Evolutionary conservation across 306 rosid genomes (phyloP).

Genomic region (Ammopiptanthus mongolicus): DNA sequence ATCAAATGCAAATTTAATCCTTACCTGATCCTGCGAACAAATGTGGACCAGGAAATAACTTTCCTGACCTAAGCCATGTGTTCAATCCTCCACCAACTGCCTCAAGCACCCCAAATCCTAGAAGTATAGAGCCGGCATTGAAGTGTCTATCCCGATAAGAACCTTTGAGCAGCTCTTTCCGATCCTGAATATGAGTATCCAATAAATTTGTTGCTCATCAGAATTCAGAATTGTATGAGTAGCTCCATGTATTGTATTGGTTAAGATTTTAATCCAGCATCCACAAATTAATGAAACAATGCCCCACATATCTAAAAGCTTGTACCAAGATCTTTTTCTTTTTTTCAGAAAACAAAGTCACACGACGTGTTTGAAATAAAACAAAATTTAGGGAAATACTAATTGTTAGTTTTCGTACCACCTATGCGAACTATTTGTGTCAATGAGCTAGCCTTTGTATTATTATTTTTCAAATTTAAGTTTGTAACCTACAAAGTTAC

Average conservation of each 20-base stretch:
- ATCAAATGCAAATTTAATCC: background rate
- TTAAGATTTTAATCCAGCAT: background rate
- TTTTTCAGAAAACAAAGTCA: no score
- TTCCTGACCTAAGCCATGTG: conserved; percentile 74
- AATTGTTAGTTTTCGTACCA: no score
- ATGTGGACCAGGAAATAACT: conserved; percentile 89
- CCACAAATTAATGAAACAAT: background rate
- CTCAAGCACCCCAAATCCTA: conserved; percentile 78
- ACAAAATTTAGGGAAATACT: no score
- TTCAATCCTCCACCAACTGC: conserved; percentile 68
- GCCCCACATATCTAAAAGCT: background rate
- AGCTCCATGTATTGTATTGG: background rate
- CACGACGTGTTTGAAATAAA: no score
- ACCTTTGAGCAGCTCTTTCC: conserved; percentile 83
- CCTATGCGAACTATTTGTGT: no score
- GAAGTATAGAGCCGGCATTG: conserved; percentile 73
- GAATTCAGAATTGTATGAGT: background rate
- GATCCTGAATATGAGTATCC: conserved; percentile 50
- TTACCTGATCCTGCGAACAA: conserved; percentile 80
- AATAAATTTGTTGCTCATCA: conserved; percentile 4
- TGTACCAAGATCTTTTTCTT: no score
- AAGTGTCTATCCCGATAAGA: conserved; percentile 68
- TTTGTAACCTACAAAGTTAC: no score
- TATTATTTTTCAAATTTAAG: no score
- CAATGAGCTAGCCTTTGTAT: no score